Evolutionary conservation across 768 basidiomycete genomes (phyloP).

Genomic region (Clitopilus passeckerianus): DNA sequence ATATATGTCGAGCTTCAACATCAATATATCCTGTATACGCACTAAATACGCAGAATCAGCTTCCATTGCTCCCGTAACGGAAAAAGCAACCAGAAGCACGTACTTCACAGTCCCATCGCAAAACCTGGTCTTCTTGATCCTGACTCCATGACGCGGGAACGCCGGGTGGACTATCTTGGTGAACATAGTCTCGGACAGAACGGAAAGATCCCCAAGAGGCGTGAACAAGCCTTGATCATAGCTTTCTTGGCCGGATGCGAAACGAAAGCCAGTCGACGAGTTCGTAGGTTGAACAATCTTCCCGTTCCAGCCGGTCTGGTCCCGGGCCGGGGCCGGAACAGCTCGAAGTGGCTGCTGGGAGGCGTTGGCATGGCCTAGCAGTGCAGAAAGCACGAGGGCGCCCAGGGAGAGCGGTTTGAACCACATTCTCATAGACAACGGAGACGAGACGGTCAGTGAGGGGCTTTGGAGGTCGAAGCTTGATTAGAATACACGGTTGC

Average conservation of each 20-base stretch:
- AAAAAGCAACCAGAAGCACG: slow-evolving; percentile 1
- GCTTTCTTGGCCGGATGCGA: background rate
- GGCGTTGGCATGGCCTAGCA: background rate
- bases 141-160: slow-evolving; percentile 47
- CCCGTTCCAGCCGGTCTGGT: background rate
- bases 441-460: background rate
- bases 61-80: background rate
- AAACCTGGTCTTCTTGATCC: slow-evolving; percentile 54
- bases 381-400: background rate
- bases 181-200: slow-evolving; percentile 27
- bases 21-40: slow-evolving; percentile 65
- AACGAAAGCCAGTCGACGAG: background rate
- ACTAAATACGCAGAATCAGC: slow-evolving; percentile 22
- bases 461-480: background rate
- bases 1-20: slow-evolving; percentile 55
- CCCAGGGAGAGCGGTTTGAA: background rate
- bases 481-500: background rate
- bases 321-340: background rate
- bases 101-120: slow-evolving; percentile 56
- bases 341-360: background rate
- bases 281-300: background rate
- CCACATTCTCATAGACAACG: background rate
- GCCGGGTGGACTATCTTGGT: slow-evolving; percentile 37
- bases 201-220: slow-evolving; percentile 25
- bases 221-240: slow-evolving; percentile 26